Evolutionary conservation across 352 stramenopile genomes (phyloP), one percentile per base, ranked within the genome.

Genomic region (Pythium periplocum): DNA sequence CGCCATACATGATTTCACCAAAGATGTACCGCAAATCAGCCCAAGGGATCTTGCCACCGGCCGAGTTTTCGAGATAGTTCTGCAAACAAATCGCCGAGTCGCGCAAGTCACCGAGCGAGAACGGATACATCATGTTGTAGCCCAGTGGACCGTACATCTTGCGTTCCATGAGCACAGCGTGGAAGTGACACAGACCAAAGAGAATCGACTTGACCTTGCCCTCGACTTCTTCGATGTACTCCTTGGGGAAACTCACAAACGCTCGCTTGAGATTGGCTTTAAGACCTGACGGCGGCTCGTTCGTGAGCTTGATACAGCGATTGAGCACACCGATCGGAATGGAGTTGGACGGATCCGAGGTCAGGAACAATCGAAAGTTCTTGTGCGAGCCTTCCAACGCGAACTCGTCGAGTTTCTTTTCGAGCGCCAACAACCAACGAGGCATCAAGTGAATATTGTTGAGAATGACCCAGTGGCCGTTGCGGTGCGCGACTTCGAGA

Each of bases 81-180:
- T 92, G 78, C 41, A 98, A 65, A 45, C 89, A 98, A 53, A 97
- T 97, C 2, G 93, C 88, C 34, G 87, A 97, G 66, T 98, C 96
- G 38, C 90, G 87, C 51, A 99, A 74, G 64, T 99, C 96, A 11
- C 96, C 95, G 48, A 98, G 88, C 31, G 88, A 97, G 69, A 99
- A 99, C 4, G 95, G 95, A 62, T 98, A 99, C 73, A 97, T 98
- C 94, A 99, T 98, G 62, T 99, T 99, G 77, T 97, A 99, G n/a
- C 96, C 96, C 53, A 98, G 91, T 10, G 95, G 90, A 3, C 96
- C 96, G 65, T 98, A 99, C 75, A 97, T 96, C 67, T 98, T 98
- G 36, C 96, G 84, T 67, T 99, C 96, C 89, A 98, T 98, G 51
- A 99, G 89, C 49, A 98, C 83, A 8, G 95, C 94, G 64, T 99